These are phyloP conservation scores for Fusarium sp. DNA, from an alignment of 2,329 filamentous ascomycete genomes.

Conservation along the genomic window DNA sequence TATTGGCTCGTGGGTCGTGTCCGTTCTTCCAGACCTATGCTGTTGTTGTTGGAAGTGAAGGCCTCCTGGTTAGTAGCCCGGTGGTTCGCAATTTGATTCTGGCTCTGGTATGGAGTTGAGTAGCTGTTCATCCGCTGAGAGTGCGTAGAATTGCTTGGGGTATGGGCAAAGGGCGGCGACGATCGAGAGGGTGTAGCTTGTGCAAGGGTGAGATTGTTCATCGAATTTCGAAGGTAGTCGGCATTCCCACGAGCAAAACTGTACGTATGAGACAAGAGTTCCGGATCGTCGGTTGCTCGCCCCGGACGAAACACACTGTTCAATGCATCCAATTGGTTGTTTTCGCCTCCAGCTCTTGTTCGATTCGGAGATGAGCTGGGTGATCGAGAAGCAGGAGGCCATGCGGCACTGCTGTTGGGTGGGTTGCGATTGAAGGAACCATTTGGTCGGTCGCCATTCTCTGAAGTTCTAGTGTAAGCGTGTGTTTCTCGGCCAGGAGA, in stretches of 20 bases:
- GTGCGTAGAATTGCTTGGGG: slow-evolving; percentile 59
- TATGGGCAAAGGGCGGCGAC: slow-evolving; percentile 50
- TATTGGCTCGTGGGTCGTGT: slow-evolving; percentile 44
- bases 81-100: slow-evolving; percentile 55
- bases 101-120: slow-evolving; percentile 57
- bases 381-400: slow-evolving; percentile 63
- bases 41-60: slow-evolving; percentile 49
- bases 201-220: slow-evolving; percentile 54
- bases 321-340: slow-evolving; percentile 50
- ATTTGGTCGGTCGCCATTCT: slow-evolving; percentile 60
- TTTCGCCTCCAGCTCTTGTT: slow-evolving; percentile 61
- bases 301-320: background rate
- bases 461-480: slow-evolving; percentile 40
- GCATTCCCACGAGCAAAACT: slow-evolving; percentile 48
- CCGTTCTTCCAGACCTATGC: slow-evolving; percentile 53
- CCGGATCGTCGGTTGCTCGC: slow-evolving; percentile 42
- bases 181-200: slow-evolving; percentile 69
- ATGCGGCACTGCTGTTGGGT: slow-evolving; percentile 72
- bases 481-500: background rate
- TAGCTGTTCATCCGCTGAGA: slow-evolving; percentile 61
- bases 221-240: slow-evolving; percentile 52
- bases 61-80: slow-evolving; percentile 6
- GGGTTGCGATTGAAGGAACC: slow-evolving; percentile 74
- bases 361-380: slow-evolving; percentile 70
- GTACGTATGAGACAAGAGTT: slow-evolving; percentile 45